Base-by-base conservation (phyloP, 257 asterid species). In the Eustoma russellianum region DNA sequence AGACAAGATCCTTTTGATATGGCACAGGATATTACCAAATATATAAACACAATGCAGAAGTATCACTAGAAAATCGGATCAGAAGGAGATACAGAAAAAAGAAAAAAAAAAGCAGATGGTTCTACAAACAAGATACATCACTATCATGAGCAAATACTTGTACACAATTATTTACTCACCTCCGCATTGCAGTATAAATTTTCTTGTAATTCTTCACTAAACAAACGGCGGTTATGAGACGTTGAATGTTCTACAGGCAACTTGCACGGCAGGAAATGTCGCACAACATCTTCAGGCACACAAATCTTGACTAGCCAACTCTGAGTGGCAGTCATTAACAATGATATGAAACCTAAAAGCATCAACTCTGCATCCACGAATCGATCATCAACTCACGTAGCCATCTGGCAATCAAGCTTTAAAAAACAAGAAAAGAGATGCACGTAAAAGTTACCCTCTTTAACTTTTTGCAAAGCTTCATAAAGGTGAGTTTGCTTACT, bases 291-390 rank as follows among this genome's bases (percentile, higher is more conserved):
- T 35, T 52, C 34, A 7, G 61, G 50, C 53, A 76, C 78, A 45
- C 82, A 76, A 0, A 76, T 47, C 55, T 71, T 69, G 16, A 66
- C 67, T 13, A 76, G 58, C 0, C 68, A 38, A 7, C 48, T 50
- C 55, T 76, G 82, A 38, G 60, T 61, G 49, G 72, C 82, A 6
- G 82, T 71, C 67, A 76, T 18, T 38, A 76, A 59, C 66, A 76
- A 54, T 4, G 82, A 76, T 51, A 76, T 76, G 33, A 76, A 76
- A 56, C 82, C 82, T 55, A 76, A 65, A n/a, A 76, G 73, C 82
- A 76, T 76, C 82, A 76, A 50, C 59, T 76, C 82, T 76, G 78
- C 76, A 68, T 13, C 55, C 34, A 46, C 19, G 45, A n/a, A 51
- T 41, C 3, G 15, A 46, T 12, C 13, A 44, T 49, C 35, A 59